A percentile compares a stretch with the other conserved stretches of the same genome.
These are phyloP conservation scores for Ustilago bromivora DNA, from an alignment of 1,284 basidiomycete species.

Conservation along the genomic window DNA sequence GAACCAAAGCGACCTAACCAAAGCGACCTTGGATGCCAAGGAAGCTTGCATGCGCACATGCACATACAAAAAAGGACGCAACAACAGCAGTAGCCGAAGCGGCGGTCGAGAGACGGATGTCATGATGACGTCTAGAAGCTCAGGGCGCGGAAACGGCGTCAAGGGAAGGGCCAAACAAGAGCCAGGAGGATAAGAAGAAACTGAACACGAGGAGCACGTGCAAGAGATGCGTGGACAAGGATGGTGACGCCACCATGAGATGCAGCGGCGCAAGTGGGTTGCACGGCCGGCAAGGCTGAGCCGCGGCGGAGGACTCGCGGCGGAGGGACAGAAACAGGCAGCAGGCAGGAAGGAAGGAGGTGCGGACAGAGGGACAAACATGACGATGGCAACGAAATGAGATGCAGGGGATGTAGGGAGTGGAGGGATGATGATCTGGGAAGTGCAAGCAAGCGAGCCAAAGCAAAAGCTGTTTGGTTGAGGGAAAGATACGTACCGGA, in stretches of 20 bases:
- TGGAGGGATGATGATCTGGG: slow-evolving; percentile 3
- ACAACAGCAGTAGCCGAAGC: slow-evolving; percentile 4
- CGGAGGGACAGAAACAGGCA: slow-evolving; percentile 1
- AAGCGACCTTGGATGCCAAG: slow-evolving; percentile 15
- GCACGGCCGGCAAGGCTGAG: neutral
- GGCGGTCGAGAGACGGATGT: slow-evolving; percentile 5
- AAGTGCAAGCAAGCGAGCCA: slow-evolving; percentile 5
- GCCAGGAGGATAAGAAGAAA: neutral
- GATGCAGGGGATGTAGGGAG: slow-evolving; percentile 8
- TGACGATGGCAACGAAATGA: neutral
- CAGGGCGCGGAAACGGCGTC: neutral
- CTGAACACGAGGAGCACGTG: neutral
- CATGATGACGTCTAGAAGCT: neutral
- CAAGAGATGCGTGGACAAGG: slow-evolving; percentile 5
- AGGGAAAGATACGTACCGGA: slow-evolving; percentile 11
- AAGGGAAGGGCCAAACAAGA: neutral
- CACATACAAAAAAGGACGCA: neutral
- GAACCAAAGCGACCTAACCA: neutral
- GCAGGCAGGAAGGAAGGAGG: slow-evolving; percentile 1
- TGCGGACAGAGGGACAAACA: neutral
- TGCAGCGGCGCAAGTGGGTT: slow-evolving; percentile 7
- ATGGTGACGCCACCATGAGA: neutral
- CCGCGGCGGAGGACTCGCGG: neutral
- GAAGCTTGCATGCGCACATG: slow-evolving; percentile 10
- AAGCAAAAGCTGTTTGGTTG: neutral